A percentile compares a stretch with the other conserved stretches of the same genome.
Conservation (phyloP, 108 stramenopile genomes). For the Discostella stelligeroides region DNA sequence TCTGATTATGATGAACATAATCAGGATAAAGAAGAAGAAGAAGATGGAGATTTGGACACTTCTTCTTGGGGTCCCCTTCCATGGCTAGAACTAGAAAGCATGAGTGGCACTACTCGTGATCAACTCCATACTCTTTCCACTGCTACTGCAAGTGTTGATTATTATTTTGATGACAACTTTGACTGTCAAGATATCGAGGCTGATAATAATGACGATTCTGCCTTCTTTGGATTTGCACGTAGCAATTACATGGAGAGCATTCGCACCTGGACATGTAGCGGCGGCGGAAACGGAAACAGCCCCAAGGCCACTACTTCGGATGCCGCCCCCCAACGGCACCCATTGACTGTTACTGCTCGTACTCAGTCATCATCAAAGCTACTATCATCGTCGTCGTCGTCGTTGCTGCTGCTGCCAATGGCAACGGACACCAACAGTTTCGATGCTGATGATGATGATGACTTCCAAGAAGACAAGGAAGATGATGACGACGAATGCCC, state of each 20-base stretch:
- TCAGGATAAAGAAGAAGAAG: too few species aligned
- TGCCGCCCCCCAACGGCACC: neutral
- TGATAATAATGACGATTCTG: neutral
- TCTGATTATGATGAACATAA: too few species aligned
- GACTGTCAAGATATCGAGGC: too few species aligned
- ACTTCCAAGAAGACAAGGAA: conserved; percentile 11
- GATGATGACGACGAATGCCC: conserved; percentile 6
- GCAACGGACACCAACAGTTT: neutral
- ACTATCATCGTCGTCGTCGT: neutral
- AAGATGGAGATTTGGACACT: too few species aligned
- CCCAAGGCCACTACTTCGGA: neutral
- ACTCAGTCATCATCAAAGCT: neutral
- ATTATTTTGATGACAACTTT: too few species aligned
- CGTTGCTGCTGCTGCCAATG: too few species aligned
- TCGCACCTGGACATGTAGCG: conserved; percentile 21
- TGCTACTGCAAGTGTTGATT: neutral
- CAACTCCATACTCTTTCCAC: neutral
- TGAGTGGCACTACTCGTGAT: too few species aligned
- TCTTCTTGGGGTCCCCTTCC: neutral
- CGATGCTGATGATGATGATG: neutral
- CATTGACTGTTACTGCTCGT: neutral
- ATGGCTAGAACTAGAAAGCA: too few species aligned
- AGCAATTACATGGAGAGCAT: conserved; percentile 18
- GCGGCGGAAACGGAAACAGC: too few species aligned
- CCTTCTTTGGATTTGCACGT: conserved; percentile 18